Evolutionary conservation across 75 land plant genomes (phyloP).

Genomic region (Azolla pinnata): DNA sequence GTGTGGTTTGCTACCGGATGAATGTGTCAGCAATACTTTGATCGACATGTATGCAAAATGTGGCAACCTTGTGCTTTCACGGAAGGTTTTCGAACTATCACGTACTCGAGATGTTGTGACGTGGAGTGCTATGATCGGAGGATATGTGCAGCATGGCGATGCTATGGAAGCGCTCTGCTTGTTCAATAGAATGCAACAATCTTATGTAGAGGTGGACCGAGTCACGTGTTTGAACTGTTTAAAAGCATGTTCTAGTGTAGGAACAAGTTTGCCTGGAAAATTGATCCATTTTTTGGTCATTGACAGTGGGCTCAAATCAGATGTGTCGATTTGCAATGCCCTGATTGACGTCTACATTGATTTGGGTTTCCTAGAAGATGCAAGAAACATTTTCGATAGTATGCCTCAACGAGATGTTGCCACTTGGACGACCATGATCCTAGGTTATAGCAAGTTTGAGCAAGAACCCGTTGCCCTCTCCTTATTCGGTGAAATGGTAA

Average conservation of each 20-base stretch:
- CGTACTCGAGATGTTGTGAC: no score
- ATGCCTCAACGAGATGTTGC: slow-evolving; percentile 31
- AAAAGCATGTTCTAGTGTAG: slow-evolving; percentile 32
- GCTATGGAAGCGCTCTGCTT: no score
- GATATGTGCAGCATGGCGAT: no score
- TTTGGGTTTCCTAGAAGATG: slow-evolving; percentile 12
- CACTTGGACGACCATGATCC: slow-evolving; percentile 43
- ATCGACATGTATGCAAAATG: slow-evolving; percentile 27
- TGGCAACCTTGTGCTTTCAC: no score
- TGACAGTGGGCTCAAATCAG: slow-evolving; percentile 5
- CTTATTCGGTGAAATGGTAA: slow-evolving; percentile 23
- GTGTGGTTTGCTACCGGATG: no score
- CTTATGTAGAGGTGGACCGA: slow-evolving; percentile 30
- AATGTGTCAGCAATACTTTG: no score
- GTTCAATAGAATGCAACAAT: no score
- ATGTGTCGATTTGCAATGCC: slow-evolving; percentile 5
- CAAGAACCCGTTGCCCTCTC: slow-evolving; percentile 14
- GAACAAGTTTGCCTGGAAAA: slow-evolving; percentile 25
- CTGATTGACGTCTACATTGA: slow-evolving; percentile 20
- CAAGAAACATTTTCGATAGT: slow-evolving; percentile 21
- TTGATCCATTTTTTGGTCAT: slow-evolving; percentile 29
- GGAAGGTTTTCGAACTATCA: no score
- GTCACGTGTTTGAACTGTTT: slow-evolving; percentile 27
- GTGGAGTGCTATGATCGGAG: no score
- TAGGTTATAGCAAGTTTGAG: slow-evolving; percentile 20